Base-by-base conservation (phyloP, 1,284 basidiomycete genomes). In the Boletus mariae region DNA sequence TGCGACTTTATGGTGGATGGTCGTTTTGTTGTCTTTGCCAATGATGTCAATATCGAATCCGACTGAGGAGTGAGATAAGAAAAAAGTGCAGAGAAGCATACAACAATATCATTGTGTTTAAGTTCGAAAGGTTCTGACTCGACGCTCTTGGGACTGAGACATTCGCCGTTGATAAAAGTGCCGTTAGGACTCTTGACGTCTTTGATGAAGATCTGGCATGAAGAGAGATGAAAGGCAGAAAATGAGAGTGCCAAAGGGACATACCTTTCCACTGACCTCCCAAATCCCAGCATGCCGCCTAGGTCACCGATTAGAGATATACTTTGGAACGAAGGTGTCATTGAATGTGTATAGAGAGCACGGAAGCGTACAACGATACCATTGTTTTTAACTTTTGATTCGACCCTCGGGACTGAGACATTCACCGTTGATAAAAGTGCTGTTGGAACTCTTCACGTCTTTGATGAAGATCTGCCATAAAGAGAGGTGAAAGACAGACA, bases 161-260 rank as follows among this genome's bases (percentile, higher is more conserved):
- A 82, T 59, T 97, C 93, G 52, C 92, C 87, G 62, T 99, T 98
- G 72, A 99, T 96, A 69, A 99, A 99, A 7, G 97, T 99, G 5
- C 96, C 96, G 62, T 99, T 99, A 1, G 93, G 96, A 56, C 92
- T 95, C 76, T 97, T 97, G 67, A 98, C 92, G 70, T 99, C 97
- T 73, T 94, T 97, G 80, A 99, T 98, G 76, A 78, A 97, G 70
- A 98, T 95, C 92, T 96, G 51, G 34, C 38, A 12, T 29, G 20
- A 40, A 37, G 31, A 26, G 53, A 51, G 45, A 54, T 51, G 43
- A 49, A 34, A 41, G 44, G 44, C 13, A 32, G 20, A 46, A 38
- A 28, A n/a, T 38, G 42, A 50, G 9, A 5, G 34, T 17, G 4
- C 17, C 11, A 35, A 45, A 49, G 44, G 49, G 8, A 68, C 77